These are phyloP conservation scores for Chamaecrista fasciculata DNA, from an alignment of 306 rosid species.

Conservation along the genomic window DNA sequence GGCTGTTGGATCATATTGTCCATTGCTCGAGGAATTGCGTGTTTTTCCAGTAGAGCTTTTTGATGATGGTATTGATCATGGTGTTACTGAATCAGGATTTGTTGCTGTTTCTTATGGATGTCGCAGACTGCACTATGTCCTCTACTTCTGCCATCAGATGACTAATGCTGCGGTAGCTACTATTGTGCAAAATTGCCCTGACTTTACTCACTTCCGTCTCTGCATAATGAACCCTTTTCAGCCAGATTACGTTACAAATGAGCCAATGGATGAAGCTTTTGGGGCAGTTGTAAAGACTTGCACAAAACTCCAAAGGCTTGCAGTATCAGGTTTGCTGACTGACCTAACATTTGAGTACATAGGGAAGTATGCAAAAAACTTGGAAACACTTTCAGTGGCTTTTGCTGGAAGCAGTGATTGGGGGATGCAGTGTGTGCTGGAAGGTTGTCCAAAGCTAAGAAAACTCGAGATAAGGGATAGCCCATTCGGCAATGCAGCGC, in stretches of 20 bases:
- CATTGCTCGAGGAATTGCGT: conserved; percentile 83
- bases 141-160: conserved; percentile 85
- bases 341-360: conserved; percentile 75
- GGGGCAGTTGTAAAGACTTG: conserved; percentile 82
- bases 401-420: conserved; percentile 78
- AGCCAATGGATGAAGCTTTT: conserved; percentile 82
- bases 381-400: conserved; percentile 84
- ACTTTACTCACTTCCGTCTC: conserved; percentile 81
- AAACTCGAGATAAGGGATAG: conserved; percentile 84
- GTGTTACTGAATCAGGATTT: conserved; percentile 81
- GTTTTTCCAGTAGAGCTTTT: conserved; percentile 73
- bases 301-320: conserved; percentile 74
- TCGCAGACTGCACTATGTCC: conserved; percentile 65
- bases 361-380: conserved; percentile 69
- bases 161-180: conserved; percentile 89
- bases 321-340: conserved; percentile 68
- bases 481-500: conserved; percentile 78
- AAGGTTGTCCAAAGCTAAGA: conserved; percentile 77
- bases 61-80: conserved; percentile 49
- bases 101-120: conserved; percentile 78
- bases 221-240: conserved; percentile 72
- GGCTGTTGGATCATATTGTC: conserved; percentile 75
- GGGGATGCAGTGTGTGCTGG: conserved; percentile 74
- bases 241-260: conserved; percentile 59
- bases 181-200: conserved; percentile 76